phyloP scores from a whole-genome alignment of 192 early-diverging fungal species.

The Mortierella antarctica region DNA sequence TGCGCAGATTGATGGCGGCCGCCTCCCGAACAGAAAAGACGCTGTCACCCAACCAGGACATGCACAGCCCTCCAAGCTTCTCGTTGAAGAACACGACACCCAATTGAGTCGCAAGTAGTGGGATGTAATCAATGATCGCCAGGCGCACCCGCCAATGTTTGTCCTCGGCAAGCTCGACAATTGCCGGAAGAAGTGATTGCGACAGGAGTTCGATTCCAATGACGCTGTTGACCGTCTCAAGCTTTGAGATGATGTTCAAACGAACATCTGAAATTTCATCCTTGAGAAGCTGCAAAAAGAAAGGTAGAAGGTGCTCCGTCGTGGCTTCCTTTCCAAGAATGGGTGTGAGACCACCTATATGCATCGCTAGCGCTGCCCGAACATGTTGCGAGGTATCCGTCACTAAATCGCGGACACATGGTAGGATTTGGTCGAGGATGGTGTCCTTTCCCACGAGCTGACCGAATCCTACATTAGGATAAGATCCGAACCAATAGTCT shows the following conservation, averaged over 20 bases:
- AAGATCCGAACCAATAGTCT: not conserved
- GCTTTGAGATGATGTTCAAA: slow-evolving; percentile 97
- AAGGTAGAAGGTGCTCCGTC: slow-evolving; percentile 91
- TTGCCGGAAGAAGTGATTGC: slow-evolving; percentile 96
- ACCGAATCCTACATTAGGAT: slow-evolving; percentile 55
- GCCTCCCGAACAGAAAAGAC: slow-evolving; percentile 99
- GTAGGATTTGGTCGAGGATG: slow-evolving; percentile 84
- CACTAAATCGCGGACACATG: slow-evolving; percentile 93
- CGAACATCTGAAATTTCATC: slow-evolving; percentile 98
- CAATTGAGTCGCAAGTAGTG: slow-evolving; percentile 94
- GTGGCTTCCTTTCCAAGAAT: slow-evolving; percentile 95
- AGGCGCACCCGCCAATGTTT: slow-evolving; percentile 99
- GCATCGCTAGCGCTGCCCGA: slow-evolving; percentile 92
- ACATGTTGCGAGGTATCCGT: slow-evolving; percentile 97
- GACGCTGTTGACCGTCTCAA: slow-evolving; percentile 94
- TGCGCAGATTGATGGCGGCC: slow-evolving; percentile 92
- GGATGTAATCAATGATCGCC: slow-evolving; percentile 99
- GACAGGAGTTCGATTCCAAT: slow-evolving; percentile 98
- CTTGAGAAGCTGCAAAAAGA: slow-evolving; percentile 96
- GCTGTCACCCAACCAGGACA: slow-evolving; percentile 98
- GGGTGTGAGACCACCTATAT: slow-evolving; percentile 95
- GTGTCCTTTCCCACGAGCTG: slow-evolving; percentile 83
- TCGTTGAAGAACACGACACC: slow-evolving; percentile 98
- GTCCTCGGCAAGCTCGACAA: slow-evolving; percentile 98
- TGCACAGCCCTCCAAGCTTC: slow-evolving; percentile 92